phyloP scores from a whole-genome alignment of 495 filamentous ascomycete species.

The Zalerion maritima region DNA sequence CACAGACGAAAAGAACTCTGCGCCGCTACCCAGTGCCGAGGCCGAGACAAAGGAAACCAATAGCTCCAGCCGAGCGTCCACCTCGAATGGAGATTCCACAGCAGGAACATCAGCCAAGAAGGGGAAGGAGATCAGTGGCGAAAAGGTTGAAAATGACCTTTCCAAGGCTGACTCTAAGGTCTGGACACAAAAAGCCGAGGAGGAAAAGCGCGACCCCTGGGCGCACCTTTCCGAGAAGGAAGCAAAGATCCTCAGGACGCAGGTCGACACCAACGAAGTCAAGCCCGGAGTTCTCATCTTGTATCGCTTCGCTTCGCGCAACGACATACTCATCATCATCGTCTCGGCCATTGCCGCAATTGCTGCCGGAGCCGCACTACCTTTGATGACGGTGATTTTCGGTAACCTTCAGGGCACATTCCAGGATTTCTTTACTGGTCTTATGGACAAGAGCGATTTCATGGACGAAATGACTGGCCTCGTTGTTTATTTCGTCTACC shows the following conservation, averaged over 20 bases:
- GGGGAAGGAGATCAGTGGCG: no score
- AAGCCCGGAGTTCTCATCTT: constrained; percentile 51
- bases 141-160: no score
- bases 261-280: constrained; percentile 53
- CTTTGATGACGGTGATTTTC: constrained; percentile 80
- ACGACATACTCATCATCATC: constrained; percentile 58
- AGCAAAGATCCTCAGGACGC: constrained; percentile 48
- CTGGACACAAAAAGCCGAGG: constrained; percentile 13
- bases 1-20: constrained; percentile 7
- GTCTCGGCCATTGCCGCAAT: constrained; percentile 55
- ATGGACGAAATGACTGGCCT: constrained; percentile 42
- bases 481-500: constrained; percentile 81
- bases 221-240: constrained; percentile 48
- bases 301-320: constrained; percentile 65
- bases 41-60: no score
- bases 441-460: constrained; percentile 38
- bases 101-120: no score
- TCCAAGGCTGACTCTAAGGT: constrained; percentile 39
- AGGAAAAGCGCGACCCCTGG: constrained; percentile 33
- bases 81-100: no score
- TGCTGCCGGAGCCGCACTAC: constrained; percentile 64
- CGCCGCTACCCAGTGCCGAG: constrained; percentile 1
- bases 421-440: constrained; percentile 41
- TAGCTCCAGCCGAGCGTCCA: no score
- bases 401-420: constrained; percentile 63